Percentiles rank a stretch among this genome's conserved stretches.
Evolutionary conservation across 495 filamentous ascomycete genomes (phyloP).

Genomic region (Margaritispora aquatica): DNA sequence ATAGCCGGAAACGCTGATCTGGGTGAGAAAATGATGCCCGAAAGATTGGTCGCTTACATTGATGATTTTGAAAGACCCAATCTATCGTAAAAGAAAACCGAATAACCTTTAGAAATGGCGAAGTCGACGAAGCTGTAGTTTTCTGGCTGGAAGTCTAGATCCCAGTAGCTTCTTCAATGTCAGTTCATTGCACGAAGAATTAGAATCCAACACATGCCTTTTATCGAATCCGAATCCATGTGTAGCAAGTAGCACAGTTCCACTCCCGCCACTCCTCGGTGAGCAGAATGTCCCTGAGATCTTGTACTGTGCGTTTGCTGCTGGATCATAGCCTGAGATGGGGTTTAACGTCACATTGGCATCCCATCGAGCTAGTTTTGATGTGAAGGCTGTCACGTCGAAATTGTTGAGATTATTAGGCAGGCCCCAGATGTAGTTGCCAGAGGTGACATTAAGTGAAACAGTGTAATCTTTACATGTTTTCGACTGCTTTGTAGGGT

Average conservation of each 20-base stretch:
- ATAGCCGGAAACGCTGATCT: slow-evolving; percentile 23
- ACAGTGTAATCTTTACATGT: slow-evolving; percentile 8
- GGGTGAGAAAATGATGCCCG: neutral
- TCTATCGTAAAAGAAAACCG: slow-evolving; percentile 50
- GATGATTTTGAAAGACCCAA: slow-evolving; percentile 46
- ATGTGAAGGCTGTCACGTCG: slow-evolving; percentile 21
- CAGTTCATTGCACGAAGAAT: neutral
- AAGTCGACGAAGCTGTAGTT: slow-evolving; percentile 50
- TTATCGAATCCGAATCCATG: slow-evolving; percentile 20
- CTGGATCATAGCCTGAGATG: neutral
- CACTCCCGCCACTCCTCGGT: slow-evolving; percentile 11
- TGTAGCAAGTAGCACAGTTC: slow-evolving; percentile 21
- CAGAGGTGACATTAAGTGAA: slow-evolving; percentile 2
- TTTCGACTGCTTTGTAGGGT: neutral
- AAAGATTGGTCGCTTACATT: no score
- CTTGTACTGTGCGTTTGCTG: slow-evolving; percentile 16
- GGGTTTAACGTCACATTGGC: neutral
- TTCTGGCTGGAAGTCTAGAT: slow-evolving; percentile 43
- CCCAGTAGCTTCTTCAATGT: slow-evolving; percentile 45
- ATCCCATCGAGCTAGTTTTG: slow-evolving; percentile 12
- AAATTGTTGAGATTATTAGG: slow-evolving; percentile 16
- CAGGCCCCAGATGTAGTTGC: neutral
- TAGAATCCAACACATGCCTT: neutral
- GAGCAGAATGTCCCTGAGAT: slow-evolving; percentile 25
- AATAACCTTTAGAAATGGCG: slow-evolving; percentile 43